These are phyloP conservation scores for Dovyalis caffra DNA, from an alignment of 345 rosid species.

Conservation along the genomic window DNA sequence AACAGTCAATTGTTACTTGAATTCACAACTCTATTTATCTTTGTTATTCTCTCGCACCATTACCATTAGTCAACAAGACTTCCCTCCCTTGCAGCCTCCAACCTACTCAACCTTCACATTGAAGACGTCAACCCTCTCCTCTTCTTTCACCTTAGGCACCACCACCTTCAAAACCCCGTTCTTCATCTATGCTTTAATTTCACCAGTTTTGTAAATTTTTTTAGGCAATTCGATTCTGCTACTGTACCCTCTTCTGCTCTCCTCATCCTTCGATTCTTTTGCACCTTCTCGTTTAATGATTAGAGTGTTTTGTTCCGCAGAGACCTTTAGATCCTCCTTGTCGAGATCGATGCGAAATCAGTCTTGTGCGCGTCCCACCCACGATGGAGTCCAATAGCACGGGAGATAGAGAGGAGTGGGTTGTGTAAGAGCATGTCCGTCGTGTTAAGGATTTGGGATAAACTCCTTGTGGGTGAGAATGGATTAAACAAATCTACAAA, in stretches of 20 bases:
- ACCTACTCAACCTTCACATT: slow-evolving; percentile 3
- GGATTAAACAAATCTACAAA: slow-evolving; percentile 35
- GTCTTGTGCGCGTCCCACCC: slow-evolving; percentile 60
- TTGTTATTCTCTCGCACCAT: no score
- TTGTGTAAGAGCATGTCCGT: slow-evolving; percentile 57
- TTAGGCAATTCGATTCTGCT: slow-evolving; percentile 12
- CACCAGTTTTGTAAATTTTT: slow-evolving; percentile 4
- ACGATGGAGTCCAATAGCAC: slow-evolving; percentile 28
- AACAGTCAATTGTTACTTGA: no score
- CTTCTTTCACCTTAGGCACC: no score
- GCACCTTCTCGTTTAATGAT: slow-evolving; percentile 56
- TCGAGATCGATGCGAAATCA: slow-evolving; percentile 46
- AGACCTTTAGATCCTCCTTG: slow-evolving; percentile 55
- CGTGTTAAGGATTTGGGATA: slow-evolving; percentile 61
- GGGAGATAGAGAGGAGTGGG: slow-evolving; percentile 39
- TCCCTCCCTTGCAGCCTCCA: no score
- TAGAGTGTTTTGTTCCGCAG: no score
- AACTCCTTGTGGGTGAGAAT: slow-evolving; percentile 57
- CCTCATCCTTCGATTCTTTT: slow-evolving; percentile 23
- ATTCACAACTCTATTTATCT: no score
- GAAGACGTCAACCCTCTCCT: neutral
- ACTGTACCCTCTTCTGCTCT: slow-evolving; percentile 6
- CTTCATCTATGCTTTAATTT: slow-evolving; percentile 11
- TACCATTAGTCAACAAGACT: no score
- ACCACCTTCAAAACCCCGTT: slow-evolving; percentile 8